These are phyloP conservation scores for Chlamydomonas eustigma DNA, from an alignment of 139 green algal species.

Conservation along the genomic window DNA sequence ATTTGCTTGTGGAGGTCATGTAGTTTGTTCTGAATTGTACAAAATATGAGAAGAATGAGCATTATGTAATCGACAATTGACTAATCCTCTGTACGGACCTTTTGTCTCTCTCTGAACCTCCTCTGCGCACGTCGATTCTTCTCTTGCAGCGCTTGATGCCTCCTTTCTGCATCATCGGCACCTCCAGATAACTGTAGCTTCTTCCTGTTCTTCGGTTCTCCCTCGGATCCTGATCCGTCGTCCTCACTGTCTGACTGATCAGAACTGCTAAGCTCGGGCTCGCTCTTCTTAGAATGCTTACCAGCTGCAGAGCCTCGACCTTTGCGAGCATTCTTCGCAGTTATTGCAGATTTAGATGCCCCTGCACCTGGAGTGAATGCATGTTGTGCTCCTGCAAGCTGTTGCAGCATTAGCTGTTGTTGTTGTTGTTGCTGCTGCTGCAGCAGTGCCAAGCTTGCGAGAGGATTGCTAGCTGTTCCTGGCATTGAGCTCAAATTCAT, in stretches of 20 bases:
- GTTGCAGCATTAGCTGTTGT: conserved; percentile 5
- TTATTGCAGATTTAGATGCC: neutral
- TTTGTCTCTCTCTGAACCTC: conserved; percentile 63
- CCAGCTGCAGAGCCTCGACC: neutral
- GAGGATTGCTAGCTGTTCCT: neutral
- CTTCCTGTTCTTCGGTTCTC: conserved; percentile 24
- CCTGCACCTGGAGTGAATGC: conserved; percentile 18
- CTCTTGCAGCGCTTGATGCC: conserved; percentile 60
- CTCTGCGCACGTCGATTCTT: conserved; percentile 65
- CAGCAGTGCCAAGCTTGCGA: neutral
- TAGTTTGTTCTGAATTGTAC: conserved; percentile 32
- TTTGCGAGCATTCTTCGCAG: neutral
- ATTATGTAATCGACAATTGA: neutral
- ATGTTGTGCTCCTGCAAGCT: neutral
- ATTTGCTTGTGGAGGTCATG: conserved; percentile 60
- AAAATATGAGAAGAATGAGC: neutral
- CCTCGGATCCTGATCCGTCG: conserved; percentile 11
- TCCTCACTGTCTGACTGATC: neutral
- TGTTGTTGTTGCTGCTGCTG: conserved; percentile 12
- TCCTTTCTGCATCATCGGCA: conserved; percentile 36
- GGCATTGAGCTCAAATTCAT: neutral
- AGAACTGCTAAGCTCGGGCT: conserved; percentile 13
- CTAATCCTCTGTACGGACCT: conserved; percentile 24
- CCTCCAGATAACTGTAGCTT: conserved; percentile 27
- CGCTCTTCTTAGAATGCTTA: neutral